These are phyloP conservation scores for Cutaneotrichosporon cutaneum DNA, from an alignment of 1,284 basidiomycete genomes.

Conservation along the genomic window DNA sequence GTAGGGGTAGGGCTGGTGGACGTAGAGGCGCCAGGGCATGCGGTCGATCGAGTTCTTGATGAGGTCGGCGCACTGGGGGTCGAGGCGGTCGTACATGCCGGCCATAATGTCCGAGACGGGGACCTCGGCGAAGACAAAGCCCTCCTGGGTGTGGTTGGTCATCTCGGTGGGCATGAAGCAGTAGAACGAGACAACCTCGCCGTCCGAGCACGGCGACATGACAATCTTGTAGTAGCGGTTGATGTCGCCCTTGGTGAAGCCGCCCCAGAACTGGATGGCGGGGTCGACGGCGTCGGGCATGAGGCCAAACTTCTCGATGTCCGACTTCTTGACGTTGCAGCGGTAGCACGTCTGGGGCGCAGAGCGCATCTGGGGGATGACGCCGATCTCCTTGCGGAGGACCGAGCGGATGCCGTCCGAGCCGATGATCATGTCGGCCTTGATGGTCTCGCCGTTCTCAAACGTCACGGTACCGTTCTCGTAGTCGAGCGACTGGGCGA, in stretches of 20 bases:
- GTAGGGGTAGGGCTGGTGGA: slow-evolving; percentile 47
- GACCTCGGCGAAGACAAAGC: slow-evolving; percentile 49
- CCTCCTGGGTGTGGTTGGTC: slow-evolving; percentile 52
- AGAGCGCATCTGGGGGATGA: slow-evolving; percentile 41
- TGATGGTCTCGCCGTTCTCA: slow-evolving; percentile 41
- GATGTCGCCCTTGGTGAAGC: slow-evolving; percentile 38
- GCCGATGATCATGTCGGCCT: slow-evolving; percentile 50
- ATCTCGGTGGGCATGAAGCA: slow-evolving; percentile 48
- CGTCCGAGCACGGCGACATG: slow-evolving; percentile 48
- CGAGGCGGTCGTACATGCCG: slow-evolving; percentile 43
- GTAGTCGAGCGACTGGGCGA: slow-evolving; percentile 41
- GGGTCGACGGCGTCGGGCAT: slow-evolving; percentile 45
- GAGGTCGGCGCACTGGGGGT: slow-evolving; percentile 45
- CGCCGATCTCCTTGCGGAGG: slow-evolving; percentile 37
- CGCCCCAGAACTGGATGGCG: slow-evolving; percentile 54
- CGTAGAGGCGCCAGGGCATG: slow-evolving; percentile 52
- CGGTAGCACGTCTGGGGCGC: slow-evolving; percentile 53
- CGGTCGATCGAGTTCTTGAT: slow-evolving; percentile 47
- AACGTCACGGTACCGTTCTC: slow-evolving; percentile 43
- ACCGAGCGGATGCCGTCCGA: slow-evolving; percentile 49
- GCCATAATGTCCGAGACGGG: slow-evolving; percentile 47
- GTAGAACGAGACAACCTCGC: slow-evolving; percentile 52
- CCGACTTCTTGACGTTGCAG: slow-evolving; percentile 46
- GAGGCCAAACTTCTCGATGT: slow-evolving; percentile 47
- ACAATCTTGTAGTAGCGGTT: slow-evolving; percentile 52